Percentiles rank a stretch among this genome's conserved stretches.
phyloP scores from a whole-genome alignment of 805 yeast genomes.

The Sungouiella thailandica region DNA sequence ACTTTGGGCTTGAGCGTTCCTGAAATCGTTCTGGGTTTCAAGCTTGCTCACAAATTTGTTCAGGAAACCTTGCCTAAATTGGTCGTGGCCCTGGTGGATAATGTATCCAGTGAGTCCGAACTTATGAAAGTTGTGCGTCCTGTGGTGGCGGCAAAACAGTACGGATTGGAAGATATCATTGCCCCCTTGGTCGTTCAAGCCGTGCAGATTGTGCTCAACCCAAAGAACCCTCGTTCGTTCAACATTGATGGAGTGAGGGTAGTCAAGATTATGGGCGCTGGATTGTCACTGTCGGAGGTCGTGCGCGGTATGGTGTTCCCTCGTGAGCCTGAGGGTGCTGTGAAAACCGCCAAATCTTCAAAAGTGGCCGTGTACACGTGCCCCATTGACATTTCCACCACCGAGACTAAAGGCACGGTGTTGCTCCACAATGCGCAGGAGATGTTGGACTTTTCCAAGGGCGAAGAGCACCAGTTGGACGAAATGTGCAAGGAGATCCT shows the following conservation, averaged over 20 bases:
- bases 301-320: slow-evolving; percentile 98
- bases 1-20: slow-evolving; percentile 84
- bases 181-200: slow-evolving; percentile 82
- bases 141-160: slow-evolving; percentile 89
- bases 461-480: slow-evolving; percentile 93
- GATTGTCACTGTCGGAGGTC: slow-evolving; percentile 68
- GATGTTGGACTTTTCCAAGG: slow-evolving; percentile 92
- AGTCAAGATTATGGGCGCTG: slow-evolving; percentile 93
- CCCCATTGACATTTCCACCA: slow-evolving; percentile 89
- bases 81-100: slow-evolving; percentile 56
- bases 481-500: slow-evolving; percentile 74
- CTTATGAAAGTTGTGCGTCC: slow-evolving; percentile 73
- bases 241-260: slow-evolving; percentile 93
- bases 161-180: slow-evolving; percentile 77
- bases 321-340: slow-evolving; percentile 90
- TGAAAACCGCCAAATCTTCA: slow-evolving; percentile 57
- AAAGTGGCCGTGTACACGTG: slow-evolving; percentile 92
- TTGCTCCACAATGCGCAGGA: slow-evolving; percentile 93
- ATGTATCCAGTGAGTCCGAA: slow-evolving; percentile 49
- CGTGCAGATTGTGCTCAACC: slow-evolving; percentile 67
- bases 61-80: slow-evolving; percentile 61
- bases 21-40: slow-evolving; percentile 91
- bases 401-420: slow-evolving; percentile 99
- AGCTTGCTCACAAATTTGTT: slow-evolving; percentile 76
- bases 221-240: slow-evolving; percentile 57